Conservation (phyloP, 2,329 filamentous ascomycete species). For the Waltergamsia citrina region DNA sequence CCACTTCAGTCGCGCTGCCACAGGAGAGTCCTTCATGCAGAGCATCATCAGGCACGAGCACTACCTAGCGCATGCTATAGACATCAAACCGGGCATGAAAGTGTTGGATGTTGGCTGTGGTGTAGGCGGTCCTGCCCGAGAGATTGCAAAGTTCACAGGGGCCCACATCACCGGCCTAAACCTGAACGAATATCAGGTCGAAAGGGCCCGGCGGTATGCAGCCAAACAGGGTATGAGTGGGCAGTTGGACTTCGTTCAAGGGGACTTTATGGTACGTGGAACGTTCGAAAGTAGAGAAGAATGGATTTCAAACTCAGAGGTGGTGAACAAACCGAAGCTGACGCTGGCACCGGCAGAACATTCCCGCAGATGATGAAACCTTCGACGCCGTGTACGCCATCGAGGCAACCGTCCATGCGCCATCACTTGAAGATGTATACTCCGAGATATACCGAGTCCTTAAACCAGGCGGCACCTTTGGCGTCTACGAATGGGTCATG, state of each 20-base stretch:
- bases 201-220: conserved; percentile 75
- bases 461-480: conserved; percentile 89
- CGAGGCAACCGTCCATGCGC: conserved; percentile 87
- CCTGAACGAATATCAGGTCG: conserved; percentile 97
- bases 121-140: conserved; percentile 85
- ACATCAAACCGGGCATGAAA: conserved; percentile 69
- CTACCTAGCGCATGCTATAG: conserved; percentile 81
- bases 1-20: conserved; percentile 89
- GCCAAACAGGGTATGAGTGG: conserved; percentile 65
- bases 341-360: conserved; percentile 53
- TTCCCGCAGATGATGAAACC: conserved; percentile 78
- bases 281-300: no score
- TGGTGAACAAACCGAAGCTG: not conserved
- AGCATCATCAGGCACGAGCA: conserved; percentile 92
- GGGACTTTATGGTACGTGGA: conserved; percentile 79
- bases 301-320: not conserved
- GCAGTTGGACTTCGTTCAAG: conserved; percentile 77
- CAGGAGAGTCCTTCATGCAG: conserved; percentile 74
- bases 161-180: conserved; percentile 81
- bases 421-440: conserved; percentile 79
- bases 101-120: conserved; percentile 94
- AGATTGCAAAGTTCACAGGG: conserved; percentile 88
- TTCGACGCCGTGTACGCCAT: conserved; percentile 95
- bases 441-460: conserved; percentile 82
- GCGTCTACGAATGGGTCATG: conserved; percentile 97